Conservation (phyloP, 306 rosid genomes). For the Vigna trinervia region DNA sequence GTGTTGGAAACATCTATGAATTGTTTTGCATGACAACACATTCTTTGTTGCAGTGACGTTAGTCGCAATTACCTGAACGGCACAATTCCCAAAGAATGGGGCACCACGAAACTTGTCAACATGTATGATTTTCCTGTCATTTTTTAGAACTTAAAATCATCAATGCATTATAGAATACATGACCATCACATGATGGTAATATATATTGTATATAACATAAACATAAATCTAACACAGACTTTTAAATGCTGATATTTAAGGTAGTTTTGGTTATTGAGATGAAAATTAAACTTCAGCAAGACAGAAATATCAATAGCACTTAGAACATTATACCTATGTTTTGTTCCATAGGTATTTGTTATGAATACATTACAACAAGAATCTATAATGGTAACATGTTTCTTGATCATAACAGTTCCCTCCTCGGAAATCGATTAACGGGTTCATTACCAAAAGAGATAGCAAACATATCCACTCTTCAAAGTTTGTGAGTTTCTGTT, state of each 20-base stretch:
- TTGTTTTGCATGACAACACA: background rate
- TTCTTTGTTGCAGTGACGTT: constrained; percentile 54
- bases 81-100: constrained; percentile 71
- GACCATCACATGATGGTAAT: background rate
- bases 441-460: constrained; percentile 75
- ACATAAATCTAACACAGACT: background rate
- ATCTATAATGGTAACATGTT: constrained; percentile 9
- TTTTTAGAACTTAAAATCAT: background rate
- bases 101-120: constrained; percentile 47
- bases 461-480: constrained; percentile 67
- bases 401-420: constrained; percentile 53
- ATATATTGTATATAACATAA: too few species aligned
- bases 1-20: background rate
- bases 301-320: background rate
- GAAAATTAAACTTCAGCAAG: background rate
- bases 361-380: background rate
- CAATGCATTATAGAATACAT: background rate
- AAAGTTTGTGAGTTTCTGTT: constrained; percentile 64
- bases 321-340: background rate
- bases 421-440: constrained; percentile 66
- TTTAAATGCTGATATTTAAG: background rate
- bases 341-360: too few species aligned
- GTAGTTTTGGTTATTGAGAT: background rate
- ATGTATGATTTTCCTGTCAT: constrained; percentile 50
- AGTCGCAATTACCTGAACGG: constrained; percentile 66